Base-by-base conservation (phyloP, 139 green algal species). In the Chlorella sp. region DNA sequence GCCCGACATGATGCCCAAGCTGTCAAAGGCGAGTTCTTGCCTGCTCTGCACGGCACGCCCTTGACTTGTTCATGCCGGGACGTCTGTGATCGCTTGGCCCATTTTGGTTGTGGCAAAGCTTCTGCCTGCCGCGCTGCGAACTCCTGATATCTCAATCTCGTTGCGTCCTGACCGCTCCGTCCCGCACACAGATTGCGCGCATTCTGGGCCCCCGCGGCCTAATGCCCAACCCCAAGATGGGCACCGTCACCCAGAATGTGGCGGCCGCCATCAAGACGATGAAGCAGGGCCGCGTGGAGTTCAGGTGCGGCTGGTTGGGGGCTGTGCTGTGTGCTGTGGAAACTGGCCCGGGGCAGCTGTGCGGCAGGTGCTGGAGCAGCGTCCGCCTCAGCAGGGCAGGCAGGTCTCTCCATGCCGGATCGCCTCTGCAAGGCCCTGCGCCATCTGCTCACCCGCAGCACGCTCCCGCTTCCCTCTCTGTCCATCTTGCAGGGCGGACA, bases 141-240 rank as follows among this genome's bases (percentile, higher is more conserved):
- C n/a, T n/a, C n/a, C n/a, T n/a, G n/a, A n/a, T n/a, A n/a, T 8
- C 11, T 11, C 46, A 54, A 8, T 54, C 46, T 19, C 46, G 11
- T 8, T 11, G 8, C 46, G 46, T 17, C 24, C 64, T 40, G 64
- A 41, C 30, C 64, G 19, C 32, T 0, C 4, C 24, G 6, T 4
- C 40, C 32, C 14, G 67, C 96, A 93, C 86, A 89, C 24, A 90
- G 93, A 73, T 88, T 96, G 94, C 91, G 7, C 86, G 92, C 54
- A 91, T 97, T 24, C 89, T 99, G 69, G 96, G 97, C 17, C 97
- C 97, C 0, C 91, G 94, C 11, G 97, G 97, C 17, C 92, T 99
- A 3, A 99, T 99, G 97, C 97, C 97, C 81, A 99, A 98, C 89
- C 95, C 97, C 78, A 99, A 99, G 93, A 88, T 96, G 76, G 96